Evolutionary conservation across 768 basidiomycete genomes (phyloP).

Genomic region (Termitomyces heimii): DNA sequence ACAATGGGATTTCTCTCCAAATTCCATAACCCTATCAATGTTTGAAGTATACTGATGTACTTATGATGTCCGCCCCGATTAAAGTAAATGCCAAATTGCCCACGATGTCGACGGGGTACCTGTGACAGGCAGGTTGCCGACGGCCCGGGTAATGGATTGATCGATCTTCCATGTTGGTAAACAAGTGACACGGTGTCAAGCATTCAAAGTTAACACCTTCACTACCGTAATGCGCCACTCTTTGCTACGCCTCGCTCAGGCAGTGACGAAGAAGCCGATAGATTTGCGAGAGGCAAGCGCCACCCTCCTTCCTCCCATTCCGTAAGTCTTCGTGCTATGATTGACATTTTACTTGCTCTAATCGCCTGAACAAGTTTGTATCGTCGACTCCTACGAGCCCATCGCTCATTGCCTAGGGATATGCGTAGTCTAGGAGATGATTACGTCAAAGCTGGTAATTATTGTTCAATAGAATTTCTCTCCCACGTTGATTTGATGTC

Average conservation of each 20-base stretch:
- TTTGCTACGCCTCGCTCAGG: constrained; percentile 45
- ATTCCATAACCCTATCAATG: no score
- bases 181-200: not conserved
- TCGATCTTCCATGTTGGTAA: not conserved
- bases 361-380: constrained; percentile 52
- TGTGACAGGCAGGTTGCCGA: no score
- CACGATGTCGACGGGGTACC: no score
- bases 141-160: not conserved
- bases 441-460: constrained; percentile 75
- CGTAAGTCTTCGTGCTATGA: constrained; percentile 40
- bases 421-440: constrained; percentile 83
- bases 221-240: constrained; percentile 33
- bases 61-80: no score
- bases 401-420: constrained; percentile 64
- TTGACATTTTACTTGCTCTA: not conserved
- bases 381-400: constrained; percentile 74
- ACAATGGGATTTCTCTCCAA: not conserved
- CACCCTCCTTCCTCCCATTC: constrained; percentile 74
- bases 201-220: not conserved
- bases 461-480: not conserved
- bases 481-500: not conserved
- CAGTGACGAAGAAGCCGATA: constrained; percentile 49
- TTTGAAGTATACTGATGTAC: no score
- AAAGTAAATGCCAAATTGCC: no score
- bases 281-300: constrained; percentile 59